Percentiles rank a stretch among this genome's conserved stretches.
Conservation (phyloP, 495 filamentous ascomycete species). For the Penicillium canescens region DNA sequence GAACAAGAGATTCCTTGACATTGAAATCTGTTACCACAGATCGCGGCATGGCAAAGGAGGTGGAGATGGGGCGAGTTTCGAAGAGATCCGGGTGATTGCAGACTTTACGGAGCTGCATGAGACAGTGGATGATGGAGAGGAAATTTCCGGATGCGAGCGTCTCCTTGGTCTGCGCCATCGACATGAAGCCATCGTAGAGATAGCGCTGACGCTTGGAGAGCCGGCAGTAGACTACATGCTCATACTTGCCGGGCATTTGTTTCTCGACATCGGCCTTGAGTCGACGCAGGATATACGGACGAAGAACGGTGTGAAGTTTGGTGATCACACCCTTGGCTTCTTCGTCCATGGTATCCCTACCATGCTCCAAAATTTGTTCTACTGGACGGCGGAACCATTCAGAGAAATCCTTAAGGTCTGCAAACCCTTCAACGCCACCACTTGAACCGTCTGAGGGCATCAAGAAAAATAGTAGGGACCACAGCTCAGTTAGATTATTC, state of each 20-base stretch:
- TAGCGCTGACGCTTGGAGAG: conserved; percentile 93
- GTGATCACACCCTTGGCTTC: conserved; percentile 84
- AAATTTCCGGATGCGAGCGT: conserved; percentile 95
- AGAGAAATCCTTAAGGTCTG: conserved; percentile 86
- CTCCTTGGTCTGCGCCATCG: conserved; percentile 84
- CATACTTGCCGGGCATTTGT: conserved; percentile 97
- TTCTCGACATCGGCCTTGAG: conserved; percentile 99
- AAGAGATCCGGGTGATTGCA: conserved; percentile 99
- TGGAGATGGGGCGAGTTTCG: conserved; percentile 96
- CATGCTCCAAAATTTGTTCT: conserved; percentile 93
- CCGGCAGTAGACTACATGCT: conserved; percentile 93
- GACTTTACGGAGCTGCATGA: conserved; percentile 97
- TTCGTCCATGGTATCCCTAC: conserved; percentile 88
- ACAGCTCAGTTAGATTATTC: conserved; percentile 95
- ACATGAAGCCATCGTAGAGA: conserved; percentile 96
- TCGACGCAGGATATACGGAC: conserved; percentile 88
- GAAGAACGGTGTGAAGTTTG: conserved; percentile 89
- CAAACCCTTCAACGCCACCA: conserved; percentile 78
- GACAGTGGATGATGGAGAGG: conserved; percentile 94
- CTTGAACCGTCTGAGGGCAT: conserved; percentile 79
- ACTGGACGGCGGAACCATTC: conserved; percentile 92
- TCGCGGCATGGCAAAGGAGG: conserved; percentile 88
- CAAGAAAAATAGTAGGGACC: conserved; percentile 95
- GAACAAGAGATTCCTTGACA: conserved; percentile 70
- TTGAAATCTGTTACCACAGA: conserved; percentile 80